These are phyloP conservation scores for Ustilago crameri DNA, from an alignment of 1,284 basidiomycete genomes.

Conservation along the genomic window DNA sequence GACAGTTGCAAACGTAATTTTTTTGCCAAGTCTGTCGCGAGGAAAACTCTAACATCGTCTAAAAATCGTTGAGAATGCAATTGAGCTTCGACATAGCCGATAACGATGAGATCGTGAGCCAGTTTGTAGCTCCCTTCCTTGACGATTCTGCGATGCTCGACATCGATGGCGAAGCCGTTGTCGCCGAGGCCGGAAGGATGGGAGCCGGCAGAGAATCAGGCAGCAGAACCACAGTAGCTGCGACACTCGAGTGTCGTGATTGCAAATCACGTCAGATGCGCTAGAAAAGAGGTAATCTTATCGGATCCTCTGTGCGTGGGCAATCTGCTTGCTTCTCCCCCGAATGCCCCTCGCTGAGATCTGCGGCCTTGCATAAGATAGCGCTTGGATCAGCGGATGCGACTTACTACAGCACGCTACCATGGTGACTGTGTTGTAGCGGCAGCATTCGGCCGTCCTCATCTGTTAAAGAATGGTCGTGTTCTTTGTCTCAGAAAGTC, in stretches of 20 bases:
- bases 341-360: background rate
- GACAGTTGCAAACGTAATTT: too few relatives aligned
- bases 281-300: slow-evolving; percentile 37
- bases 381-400: too few relatives aligned
- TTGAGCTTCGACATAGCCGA: background rate
- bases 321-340: background rate
- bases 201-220: background rate
- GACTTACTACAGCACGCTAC: too few relatives aligned
- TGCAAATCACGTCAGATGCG: slow-evolving; percentile 42
- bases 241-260: too few relatives aligned
- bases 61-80: too few relatives aligned
- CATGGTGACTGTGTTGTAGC: too few relatives aligned
- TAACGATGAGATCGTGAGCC: background rate
- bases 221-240: slow-evolving; percentile 2
- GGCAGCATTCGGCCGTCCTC: too few relatives aligned
- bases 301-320: slow-evolving; percentile 5
- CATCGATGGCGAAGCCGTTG: slow-evolving; percentile 10
- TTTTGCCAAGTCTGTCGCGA: too few relatives aligned
- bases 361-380: slow-evolving; percentile 3
- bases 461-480: too few relatives aligned
- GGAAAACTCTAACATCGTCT: too few relatives aligned
- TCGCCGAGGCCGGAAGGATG: background rate
- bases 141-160: slow-evolving; percentile 12
- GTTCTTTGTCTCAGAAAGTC: too few relatives aligned
- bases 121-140: background rate